These are phyloP conservation scores for Venturia effusa DNA, from an alignment of 2,329 filamentous ascomycete genomes.

Conservation along the genomic window DNA sequence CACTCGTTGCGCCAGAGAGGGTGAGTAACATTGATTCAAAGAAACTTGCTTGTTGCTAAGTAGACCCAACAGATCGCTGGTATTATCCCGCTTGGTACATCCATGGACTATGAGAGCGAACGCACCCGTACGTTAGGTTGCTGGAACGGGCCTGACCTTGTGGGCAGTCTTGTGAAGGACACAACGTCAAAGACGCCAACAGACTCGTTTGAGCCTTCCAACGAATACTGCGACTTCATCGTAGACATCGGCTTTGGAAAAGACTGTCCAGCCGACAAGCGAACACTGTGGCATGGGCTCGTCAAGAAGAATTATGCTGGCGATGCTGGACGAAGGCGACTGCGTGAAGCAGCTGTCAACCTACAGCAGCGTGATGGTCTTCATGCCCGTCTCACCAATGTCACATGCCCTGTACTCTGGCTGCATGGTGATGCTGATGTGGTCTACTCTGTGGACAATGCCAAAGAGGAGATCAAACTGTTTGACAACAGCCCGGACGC, in stretches of 20 bases:
- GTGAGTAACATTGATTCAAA: slow-evolving; percentile 19
- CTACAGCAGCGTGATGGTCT: slow-evolving; percentile 39
- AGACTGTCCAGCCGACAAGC: slow-evolving; percentile 24
- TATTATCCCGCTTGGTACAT: slow-evolving; percentile 42
- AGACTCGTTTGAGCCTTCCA: slow-evolving; percentile 31
- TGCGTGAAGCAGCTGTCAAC: slow-evolving; percentile 40
- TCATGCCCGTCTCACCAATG: slow-evolving; percentile 33
- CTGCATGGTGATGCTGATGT: slow-evolving; percentile 19
- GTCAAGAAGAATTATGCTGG: slow-evolving; percentile 37
- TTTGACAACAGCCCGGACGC: slow-evolving; percentile 35
- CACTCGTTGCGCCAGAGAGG: slow-evolving; percentile 38
- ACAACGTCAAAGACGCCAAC: slow-evolving; percentile 31
- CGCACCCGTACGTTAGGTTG: slow-evolving; percentile 34
- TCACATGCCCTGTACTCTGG: slow-evolving; percentile 37
- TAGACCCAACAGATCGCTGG: slow-evolving; percentile 33
- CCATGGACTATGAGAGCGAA: slow-evolving; percentile 38
- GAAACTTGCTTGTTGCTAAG: neutral
- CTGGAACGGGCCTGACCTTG: slow-evolving; percentile 33
- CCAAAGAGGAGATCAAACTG: slow-evolving; percentile 36
- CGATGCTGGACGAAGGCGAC: slow-evolving; percentile 36
- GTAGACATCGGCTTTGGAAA: slow-evolving; percentile 38
- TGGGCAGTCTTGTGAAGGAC: slow-evolving; percentile 26
- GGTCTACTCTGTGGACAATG: slow-evolving; percentile 32
- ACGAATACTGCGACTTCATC: slow-evolving; percentile 35
- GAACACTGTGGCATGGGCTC: slow-evolving; percentile 34